phyloP scores from a whole-genome alignment of 306 rosid genomes.

The Cucumis melo region DNA sequence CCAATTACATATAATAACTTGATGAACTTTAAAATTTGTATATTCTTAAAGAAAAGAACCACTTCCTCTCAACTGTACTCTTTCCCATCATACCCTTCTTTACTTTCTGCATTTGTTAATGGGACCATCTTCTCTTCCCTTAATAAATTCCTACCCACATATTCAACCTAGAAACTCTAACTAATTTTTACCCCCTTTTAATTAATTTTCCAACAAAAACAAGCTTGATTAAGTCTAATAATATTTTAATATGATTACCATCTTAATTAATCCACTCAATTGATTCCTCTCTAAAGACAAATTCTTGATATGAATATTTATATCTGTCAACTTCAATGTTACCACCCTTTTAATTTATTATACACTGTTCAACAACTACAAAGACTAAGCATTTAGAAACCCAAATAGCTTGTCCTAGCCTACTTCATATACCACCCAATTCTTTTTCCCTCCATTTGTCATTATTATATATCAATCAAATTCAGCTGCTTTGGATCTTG shows the following conservation, averaged over 20 bases:
- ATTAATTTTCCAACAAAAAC: background rate
- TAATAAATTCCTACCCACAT: conserved; percentile 1
- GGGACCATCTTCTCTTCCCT: background rate
- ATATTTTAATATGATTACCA: background rate
- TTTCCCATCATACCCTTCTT: background rate
- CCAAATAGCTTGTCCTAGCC: background rate
- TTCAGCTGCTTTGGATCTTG: conserved; percentile 3
- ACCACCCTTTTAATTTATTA: background rate
- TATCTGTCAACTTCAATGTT: background rate
- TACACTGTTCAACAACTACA: background rate
- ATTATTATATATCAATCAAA: background rate
- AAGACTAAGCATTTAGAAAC: background rate
- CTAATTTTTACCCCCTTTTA: background rate
- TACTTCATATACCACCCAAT: background rate
- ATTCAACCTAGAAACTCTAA: background rate
- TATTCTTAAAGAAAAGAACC: no score
- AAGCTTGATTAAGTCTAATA: background rate
- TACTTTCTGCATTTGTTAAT: background rate
- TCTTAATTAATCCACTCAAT: background rate
- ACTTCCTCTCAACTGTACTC: background rate
- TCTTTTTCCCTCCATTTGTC: background rate
- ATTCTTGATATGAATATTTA: background rate
- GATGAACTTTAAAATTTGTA: no score
- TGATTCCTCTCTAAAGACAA: background rate
- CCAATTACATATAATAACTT: no score